Conservation (phyloP, 805 yeast species). For the Starmerella gropengiesseri region DNA sequence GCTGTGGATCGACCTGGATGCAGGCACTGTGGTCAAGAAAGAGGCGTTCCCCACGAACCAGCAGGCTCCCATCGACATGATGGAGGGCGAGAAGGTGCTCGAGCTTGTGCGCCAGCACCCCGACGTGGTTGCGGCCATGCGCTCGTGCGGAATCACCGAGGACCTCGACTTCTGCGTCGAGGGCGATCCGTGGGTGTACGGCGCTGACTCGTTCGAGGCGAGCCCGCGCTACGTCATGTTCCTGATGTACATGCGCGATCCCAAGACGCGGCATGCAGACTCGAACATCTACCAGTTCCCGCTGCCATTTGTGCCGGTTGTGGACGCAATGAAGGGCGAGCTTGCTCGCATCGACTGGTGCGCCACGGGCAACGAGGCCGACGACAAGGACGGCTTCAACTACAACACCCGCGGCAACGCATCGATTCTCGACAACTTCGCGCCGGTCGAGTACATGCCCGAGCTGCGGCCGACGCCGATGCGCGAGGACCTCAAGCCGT, state of each 20-base stretch:
- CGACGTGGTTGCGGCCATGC: conserved; percentile 74
- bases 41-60: conserved; percentile 47
- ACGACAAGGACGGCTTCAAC: conserved; percentile 49
- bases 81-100: conserved; percentile 23
- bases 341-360: conserved; percentile 61
- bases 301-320: conserved; percentile 60
- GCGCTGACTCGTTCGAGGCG: conserved; percentile 49
- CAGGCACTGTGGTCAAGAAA: conserved; percentile 50
- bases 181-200: conserved; percentile 55
- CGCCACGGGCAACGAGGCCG: conserved; percentile 59
- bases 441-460: conserved; percentile 62
- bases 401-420: conserved; percentile 41
- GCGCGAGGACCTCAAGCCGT: conserved; percentile 57
- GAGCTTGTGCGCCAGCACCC: conserved; percentile 50
- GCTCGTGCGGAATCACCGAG: conserved; percentile 55
- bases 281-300: conserved; percentile 58
- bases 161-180: conserved; percentile 13
- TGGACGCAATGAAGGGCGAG: conserved; percentile 47
- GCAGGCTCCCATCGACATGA: conserved; percentile 61
- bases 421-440: conserved; percentile 47
- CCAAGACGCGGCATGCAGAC: conserved; percentile 33
- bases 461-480: conserved; percentile 43
- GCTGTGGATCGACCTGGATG: conserved; percentile 56
- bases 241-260: conserved; percentile 65
- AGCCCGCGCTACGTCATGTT: conserved; percentile 42